Conservation (phyloP, 768 basidiomycete genomes). For the Hirschioporus abietinus region DNA sequence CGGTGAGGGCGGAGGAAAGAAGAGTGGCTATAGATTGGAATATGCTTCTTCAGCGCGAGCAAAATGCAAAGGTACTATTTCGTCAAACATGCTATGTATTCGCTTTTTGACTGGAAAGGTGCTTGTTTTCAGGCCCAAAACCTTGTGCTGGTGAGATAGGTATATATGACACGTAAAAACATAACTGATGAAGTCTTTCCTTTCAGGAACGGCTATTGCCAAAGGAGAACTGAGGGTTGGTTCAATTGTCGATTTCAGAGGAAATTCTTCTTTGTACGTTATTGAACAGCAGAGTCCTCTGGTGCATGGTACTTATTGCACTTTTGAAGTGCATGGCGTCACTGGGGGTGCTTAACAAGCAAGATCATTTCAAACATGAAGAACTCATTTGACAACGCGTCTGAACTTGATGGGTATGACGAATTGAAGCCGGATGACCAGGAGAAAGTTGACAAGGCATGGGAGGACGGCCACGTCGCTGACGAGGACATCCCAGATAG, state of each 20-base stretch:
- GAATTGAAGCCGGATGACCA: conserved; percentile 66
- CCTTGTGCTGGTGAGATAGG: conserved; percentile 57
- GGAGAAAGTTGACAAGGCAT: conserved; percentile 64
- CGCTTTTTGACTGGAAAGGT: background rate
- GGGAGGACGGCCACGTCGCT: conserved; percentile 71
- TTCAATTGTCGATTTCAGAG: conserved; percentile 66
- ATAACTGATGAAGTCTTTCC: background rate
- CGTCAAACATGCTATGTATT: background rate
- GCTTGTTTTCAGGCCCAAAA: conserved; percentile 54
- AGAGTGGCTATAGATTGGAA: conserved; percentile 71
- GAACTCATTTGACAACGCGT: conserved; percentile 45
- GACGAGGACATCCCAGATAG: conserved; percentile 78
- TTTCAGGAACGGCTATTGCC: conserved; percentile 55
- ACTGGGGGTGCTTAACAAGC: conserved; percentile 83
- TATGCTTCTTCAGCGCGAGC: conserved; percentile 63
- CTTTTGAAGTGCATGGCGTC: conserved; percentile 61
- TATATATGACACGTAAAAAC: conserved; percentile 2
- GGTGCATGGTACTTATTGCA: conserved; percentile 6
- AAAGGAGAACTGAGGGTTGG: conserved; percentile 77
- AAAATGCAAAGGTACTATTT: conserved; percentile 69
- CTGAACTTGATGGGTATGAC: conserved; percentile 84
- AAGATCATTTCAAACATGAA: conserved; percentile 72
- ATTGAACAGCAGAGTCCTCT: background rate
- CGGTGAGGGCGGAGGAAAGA: conserved; percentile 32
- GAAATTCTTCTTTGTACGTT: conserved; percentile 61